Evolutionary conservation across 2,329 filamentous ascomycete species (phyloP).

Genomic region (Calonectria montana): DNA sequence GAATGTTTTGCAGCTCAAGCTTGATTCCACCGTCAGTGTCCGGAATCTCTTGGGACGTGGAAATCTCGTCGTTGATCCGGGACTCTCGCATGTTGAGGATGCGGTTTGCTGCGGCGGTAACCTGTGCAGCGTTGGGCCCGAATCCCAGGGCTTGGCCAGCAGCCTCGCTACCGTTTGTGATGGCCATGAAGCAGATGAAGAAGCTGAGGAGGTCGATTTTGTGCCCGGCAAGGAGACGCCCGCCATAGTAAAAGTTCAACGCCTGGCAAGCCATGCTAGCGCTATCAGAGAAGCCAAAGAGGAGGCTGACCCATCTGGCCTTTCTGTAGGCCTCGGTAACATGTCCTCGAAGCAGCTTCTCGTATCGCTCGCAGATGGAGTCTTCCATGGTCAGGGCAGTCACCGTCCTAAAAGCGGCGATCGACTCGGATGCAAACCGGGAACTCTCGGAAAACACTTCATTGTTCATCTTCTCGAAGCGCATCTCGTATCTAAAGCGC

Average conservation of each 20-base stretch:
- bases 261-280: slow-evolving; percentile 72
- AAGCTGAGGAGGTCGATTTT: slow-evolving; percentile 62
- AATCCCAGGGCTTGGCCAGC: slow-evolving; percentile 77
- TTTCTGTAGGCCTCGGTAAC: slow-evolving; percentile 69
- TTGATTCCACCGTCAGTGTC: slow-evolving; percentile 62
- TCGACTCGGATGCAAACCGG: slow-evolving; percentile 79
- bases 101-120: slow-evolving; percentile 68
- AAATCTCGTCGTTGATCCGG: slow-evolving; percentile 48
- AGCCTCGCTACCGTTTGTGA: slow-evolving; percentile 74
- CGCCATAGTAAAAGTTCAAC: slow-evolving; percentile 75
- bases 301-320: slow-evolving; percentile 69
- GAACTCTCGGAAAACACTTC: slow-evolving; percentile 78
- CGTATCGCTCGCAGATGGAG: slow-evolving; percentile 71
- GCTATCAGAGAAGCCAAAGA: slow-evolving; percentile 78
- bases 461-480: slow-evolving; percentile 76
- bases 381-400: slow-evolving; percentile 77
- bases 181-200: slow-evolving; percentile 71
- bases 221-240: slow-evolving; percentile 63
- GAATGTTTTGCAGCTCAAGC: slow-evolving; percentile 66
- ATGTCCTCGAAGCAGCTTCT: slow-evolving; percentile 67
- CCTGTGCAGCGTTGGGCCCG: slow-evolving; percentile 72
- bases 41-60: slow-evolving; percentile 52
- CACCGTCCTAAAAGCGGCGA: slow-evolving; percentile 80
- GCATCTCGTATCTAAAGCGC: slow-evolving; percentile 68
- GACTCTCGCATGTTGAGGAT: slow-evolving; percentile 65